A percentile compares a stretch with the other conserved stretches of the same genome.
These are phyloP conservation scores for Henckelia pumila DNA, from an alignment of 257 asterid species.

Conservation along the genomic window DNA sequence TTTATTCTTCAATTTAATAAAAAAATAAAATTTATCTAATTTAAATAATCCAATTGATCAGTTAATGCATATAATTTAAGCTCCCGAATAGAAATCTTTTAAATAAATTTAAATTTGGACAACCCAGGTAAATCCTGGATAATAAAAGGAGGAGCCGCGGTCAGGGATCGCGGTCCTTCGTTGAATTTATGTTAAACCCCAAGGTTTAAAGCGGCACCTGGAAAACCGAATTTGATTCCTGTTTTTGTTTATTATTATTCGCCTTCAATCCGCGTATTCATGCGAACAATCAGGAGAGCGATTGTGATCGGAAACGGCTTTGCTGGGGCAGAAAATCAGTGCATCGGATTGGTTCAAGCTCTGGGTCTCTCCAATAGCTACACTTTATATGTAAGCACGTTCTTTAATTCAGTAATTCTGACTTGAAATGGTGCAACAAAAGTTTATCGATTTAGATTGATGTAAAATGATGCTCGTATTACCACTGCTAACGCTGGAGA, in stretches of 20 bases:
- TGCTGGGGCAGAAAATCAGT: slow-evolving; percentile 83
- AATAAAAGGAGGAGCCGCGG: no score
- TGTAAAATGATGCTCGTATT: slow-evolving; percentile 1
- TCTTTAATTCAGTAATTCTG: neutral
- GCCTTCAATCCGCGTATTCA: slow-evolving; percentile 11
- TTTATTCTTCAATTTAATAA: no score
- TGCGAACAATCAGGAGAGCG: slow-evolving; percentile 64
- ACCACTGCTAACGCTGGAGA: no score
- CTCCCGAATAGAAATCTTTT: no score
- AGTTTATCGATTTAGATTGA: slow-evolving; percentile 8
- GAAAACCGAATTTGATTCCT: neutral
- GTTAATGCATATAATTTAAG: no score
- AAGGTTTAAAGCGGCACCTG: neutral
- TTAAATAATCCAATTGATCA: no score
- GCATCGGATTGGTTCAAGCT: slow-evolving; percentile 78
- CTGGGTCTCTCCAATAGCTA: slow-evolving; percentile 51
- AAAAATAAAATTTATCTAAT: no score
- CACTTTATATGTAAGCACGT: slow-evolving; percentile 48
- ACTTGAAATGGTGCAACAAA: neutral
- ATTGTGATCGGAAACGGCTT: slow-evolving; percentile 73
- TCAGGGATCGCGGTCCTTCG: no score
- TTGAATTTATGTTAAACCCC: no score
- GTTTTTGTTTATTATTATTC: no score
- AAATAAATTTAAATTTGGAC: no score
- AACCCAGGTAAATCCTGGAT: no score